phyloP scores from a whole-genome alignment of 148 eudicot genomes.

The Salicornia ramosissima region DNA sequence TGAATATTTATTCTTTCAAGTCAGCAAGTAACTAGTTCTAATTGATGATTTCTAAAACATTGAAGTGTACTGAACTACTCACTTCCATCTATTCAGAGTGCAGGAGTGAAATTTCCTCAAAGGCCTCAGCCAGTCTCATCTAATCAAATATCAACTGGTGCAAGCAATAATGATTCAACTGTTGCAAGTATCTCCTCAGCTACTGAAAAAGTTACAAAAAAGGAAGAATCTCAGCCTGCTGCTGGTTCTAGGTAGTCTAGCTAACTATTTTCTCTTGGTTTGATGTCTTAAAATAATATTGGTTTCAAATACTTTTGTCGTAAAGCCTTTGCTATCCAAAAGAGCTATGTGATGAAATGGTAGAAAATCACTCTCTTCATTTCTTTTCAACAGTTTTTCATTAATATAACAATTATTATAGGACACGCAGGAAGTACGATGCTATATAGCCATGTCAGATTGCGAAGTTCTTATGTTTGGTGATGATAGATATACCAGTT shows the following conservation, averaged over 20 bases:
- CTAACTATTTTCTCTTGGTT: background rate
- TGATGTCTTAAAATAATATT: background rate
- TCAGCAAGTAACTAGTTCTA: background rate
- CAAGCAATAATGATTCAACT: constrained; percentile 33
- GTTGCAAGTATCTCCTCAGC: constrained; percentile 38
- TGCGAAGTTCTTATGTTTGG: background rate
- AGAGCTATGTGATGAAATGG: background rate
- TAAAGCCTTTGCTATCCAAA: background rate
- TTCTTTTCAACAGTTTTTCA: background rate
- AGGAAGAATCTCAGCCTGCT: constrained; percentile 44
- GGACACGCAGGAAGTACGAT: background rate
- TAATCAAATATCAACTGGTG: constrained; percentile 34
- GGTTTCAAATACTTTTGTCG: background rate
- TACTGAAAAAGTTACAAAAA: constrained; percentile 36
- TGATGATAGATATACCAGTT: background rate
- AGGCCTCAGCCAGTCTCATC: constrained; percentile 38
- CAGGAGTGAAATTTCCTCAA: constrained; percentile 83
- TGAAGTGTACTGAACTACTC: background rate
- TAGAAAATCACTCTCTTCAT: background rate
- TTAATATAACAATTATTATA: background rate
- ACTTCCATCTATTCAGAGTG: constrained; percentile 49
- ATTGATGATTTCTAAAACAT: background rate
- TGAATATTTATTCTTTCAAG: background rate
- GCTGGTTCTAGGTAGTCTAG: constrained; percentile 82
- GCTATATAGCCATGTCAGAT: background rate